A percentile compares a stretch with the other conserved stretches of the same genome.
Conservation (phyloP, 495 filamentous ascomycete species). For the Pyronema domesticum region DNA sequence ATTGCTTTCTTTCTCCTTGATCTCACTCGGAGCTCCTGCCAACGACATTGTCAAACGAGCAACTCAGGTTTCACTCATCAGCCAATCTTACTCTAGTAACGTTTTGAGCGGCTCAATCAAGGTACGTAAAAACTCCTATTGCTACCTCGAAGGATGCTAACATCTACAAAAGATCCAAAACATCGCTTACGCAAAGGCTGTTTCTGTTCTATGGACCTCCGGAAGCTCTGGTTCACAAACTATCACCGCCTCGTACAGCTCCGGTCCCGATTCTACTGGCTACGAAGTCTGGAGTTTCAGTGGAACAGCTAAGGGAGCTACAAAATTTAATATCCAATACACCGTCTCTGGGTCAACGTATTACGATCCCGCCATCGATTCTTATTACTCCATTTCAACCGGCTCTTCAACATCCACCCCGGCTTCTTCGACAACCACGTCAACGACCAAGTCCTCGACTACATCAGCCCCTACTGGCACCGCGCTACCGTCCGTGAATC, state of each 20-base stretch:
- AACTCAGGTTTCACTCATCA: conserved; percentile 19
- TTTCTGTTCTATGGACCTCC: conserved; percentile 20
- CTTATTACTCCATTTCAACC: conserved; percentile 14
- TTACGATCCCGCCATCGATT: conserved; percentile 21
- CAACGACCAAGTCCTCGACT: neutral
- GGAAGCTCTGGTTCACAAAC: conserved; percentile 17
- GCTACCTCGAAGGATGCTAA: neutral
- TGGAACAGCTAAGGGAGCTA: conserved; percentile 20
- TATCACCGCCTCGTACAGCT: conserved; percentile 14
- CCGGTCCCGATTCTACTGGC: conserved; percentile 7
- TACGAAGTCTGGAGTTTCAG: conserved; percentile 24
- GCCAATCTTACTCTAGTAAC: conserved; percentile 15
- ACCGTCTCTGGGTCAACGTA: conserved; percentile 23
- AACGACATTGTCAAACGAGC: no score
- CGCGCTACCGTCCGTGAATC: conserved; percentile 6
- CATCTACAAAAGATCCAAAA: conserved; percentile 19
- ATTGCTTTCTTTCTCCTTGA: no score
- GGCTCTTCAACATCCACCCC: neutral
- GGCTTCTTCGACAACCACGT: neutral
- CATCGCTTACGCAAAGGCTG: conserved; percentile 20
- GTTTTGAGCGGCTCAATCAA: conserved; percentile 20
- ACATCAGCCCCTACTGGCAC: conserved; percentile 6
- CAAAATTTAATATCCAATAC: conserved; percentile 25
- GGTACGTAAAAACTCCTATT: conserved; percentile 6
- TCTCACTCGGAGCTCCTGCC: no score